Conservation (phyloP, 2,329 filamentous ascomycete genomes). For the Byssochlamys sp. region DNA sequence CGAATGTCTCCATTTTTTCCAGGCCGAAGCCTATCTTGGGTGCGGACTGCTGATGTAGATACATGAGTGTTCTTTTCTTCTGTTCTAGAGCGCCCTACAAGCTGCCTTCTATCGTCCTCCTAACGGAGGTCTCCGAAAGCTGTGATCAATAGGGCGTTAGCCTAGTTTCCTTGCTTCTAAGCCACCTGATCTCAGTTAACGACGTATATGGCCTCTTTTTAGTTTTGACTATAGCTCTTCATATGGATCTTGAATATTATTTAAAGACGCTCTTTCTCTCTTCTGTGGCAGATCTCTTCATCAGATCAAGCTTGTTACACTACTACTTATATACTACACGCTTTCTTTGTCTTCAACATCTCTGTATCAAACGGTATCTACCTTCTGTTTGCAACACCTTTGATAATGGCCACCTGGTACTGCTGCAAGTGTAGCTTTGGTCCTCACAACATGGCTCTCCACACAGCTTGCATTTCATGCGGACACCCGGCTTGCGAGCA, state of each 20-base stretch:
- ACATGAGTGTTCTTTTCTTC: neutral
- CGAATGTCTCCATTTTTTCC: neutral
- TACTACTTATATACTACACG: neutral
- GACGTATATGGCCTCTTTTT: neutral
- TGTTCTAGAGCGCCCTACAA: neutral
- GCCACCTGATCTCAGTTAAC: neutral
- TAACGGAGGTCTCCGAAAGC: neutral
- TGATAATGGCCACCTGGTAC: constrained; percentile 22
- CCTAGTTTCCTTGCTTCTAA: neutral
- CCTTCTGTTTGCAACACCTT: constrained; percentile 1
- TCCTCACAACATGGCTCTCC: constrained; percentile 17
- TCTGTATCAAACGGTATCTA: neutral
- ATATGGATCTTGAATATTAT: neutral
- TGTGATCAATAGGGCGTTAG: neutral
- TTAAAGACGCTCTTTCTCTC: neutral
- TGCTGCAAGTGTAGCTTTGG: constrained; percentile 26
- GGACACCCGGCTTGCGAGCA: constrained; percentile 11
- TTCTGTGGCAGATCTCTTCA: neutral
- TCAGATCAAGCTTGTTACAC: neutral
- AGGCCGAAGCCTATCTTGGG: neutral
- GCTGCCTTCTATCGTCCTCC: neutral
- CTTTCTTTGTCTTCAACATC: neutral
- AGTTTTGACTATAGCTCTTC: neutral
- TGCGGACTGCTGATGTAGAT: neutral
- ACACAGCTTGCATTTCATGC: constrained; percentile 20